A percentile compares a stretch with the other conserved stretches of the same genome.
These are phyloP conservation scores for Ophiognomonia clavigignenti-juglandacearum DNA, from an alignment of 2,329 filamentous ascomycete genomes.

Conservation along the genomic window DNA sequence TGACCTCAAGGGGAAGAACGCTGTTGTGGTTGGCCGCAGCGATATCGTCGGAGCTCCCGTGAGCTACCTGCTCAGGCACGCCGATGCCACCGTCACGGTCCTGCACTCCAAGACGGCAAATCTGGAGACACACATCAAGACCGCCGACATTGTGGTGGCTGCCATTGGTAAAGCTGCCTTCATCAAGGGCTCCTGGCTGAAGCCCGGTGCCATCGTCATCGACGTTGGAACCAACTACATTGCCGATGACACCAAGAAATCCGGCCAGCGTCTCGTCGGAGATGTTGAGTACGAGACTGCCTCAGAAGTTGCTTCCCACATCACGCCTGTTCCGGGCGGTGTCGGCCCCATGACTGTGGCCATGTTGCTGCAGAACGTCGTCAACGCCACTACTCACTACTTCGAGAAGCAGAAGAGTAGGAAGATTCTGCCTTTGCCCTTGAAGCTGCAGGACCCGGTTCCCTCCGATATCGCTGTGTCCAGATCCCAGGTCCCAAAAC, in stretches of 20 bases:
- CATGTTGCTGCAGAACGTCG: conserved; percentile 94
- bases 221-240: conserved; percentile 98
- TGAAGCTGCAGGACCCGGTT: conserved; percentile 74
- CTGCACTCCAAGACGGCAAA: conserved; percentile 86
- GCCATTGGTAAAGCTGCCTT: conserved; percentile 86
- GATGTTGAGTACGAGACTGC: conserved; percentile 92
- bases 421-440: conserved; percentile 73
- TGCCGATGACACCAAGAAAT: conserved; percentile 83
- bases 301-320: conserved; percentile 78
- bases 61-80: conserved; percentile 91
- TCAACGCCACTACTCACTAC: conserved; percentile 75
- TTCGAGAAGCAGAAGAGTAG: conserved; percentile 80
- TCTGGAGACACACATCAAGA: conserved; percentile 69
- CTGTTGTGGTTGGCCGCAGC: conserved; percentile 89
- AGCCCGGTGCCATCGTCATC: conserved; percentile 90
- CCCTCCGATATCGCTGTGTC: conserved; percentile 97
- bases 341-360: conserved; percentile 99
- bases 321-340: conserved; percentile 93
- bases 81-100: conserved; percentile 92
- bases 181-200: conserved; percentile 93
- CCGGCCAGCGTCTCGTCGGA: conserved; percentile 84
- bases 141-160: conserved; percentile 84
- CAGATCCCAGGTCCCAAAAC: conserved; percentile 83
- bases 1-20: conserved; percentile 81
- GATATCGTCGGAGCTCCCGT: conserved; percentile 97